phyloP scores from a whole-genome alignment of 192 early-diverging fungal species.

The Pilobolus umbonatus region DNA sequence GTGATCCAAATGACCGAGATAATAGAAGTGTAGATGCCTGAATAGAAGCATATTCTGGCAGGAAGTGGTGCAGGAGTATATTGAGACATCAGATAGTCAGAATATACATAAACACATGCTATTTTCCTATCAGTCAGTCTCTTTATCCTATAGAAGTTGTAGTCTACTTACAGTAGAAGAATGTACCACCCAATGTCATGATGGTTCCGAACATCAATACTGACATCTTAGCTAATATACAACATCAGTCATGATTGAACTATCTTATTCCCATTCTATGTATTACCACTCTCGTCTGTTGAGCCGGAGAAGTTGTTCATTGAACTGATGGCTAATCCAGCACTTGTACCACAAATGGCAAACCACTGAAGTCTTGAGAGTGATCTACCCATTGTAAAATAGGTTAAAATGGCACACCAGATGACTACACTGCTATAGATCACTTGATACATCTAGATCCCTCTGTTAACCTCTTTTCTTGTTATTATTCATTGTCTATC shows the following conservation, averaged over 20 bases:
- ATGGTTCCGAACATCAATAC: constrained; percentile 45
- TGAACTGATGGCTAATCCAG: constrained; percentile 50
- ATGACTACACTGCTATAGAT: constrained; percentile 59
- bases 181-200: constrained; percentile 47
- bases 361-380: constrained; percentile 47
- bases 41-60: constrained; percentile 45
- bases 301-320: constrained; percentile 28
- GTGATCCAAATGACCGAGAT: constrained; percentile 44
- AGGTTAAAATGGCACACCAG: constrained; percentile 57
- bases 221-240: constrained; percentile 9
- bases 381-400: constrained; percentile 45
- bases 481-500: background rate
- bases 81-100: constrained; percentile 44
- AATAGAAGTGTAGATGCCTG: constrained; percentile 40
- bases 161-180: constrained; percentile 38
- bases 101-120: constrained; percentile 56
- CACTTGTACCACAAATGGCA: constrained; percentile 48
- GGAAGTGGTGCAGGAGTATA: constrained; percentile 41
- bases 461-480: background rate
- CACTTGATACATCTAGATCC: constrained; percentile 54
- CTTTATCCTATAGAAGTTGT: no score
- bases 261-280: background rate
- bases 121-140: no score
- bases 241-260: constrained; percentile 1
- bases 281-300: constrained; percentile 1